A percentile compares a stretch with the other conserved stretches of the same genome.
Conservation (phyloP, 139 green algal genomes). For the Volvox reticuliferus region DNA sequence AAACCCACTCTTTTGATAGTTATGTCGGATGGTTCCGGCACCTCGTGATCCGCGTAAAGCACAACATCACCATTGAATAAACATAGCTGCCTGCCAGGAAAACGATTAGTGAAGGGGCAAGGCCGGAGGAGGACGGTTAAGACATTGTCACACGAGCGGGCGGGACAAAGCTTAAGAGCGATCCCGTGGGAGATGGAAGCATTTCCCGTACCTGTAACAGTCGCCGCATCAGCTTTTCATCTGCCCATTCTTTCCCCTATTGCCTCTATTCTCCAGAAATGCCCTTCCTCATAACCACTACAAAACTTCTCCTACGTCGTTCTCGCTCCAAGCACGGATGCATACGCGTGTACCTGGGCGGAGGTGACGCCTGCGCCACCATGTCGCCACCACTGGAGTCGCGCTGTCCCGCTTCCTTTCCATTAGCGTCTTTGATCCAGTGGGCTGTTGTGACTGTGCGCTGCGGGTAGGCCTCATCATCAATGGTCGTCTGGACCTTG, state of each 20-base stretch:
- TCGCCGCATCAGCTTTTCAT: too few relatives aligned
- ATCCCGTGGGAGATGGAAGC: too few relatives aligned
- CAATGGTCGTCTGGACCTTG: background rate
- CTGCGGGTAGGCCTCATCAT: conserved; percentile 12
- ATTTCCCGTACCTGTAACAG: too few relatives aligned
- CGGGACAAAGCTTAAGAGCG: background rate
- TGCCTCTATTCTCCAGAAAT: too few relatives aligned
- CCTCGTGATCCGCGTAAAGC: background rate
- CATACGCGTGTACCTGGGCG: too few relatives aligned
- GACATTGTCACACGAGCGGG: background rate
- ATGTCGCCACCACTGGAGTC: background rate
- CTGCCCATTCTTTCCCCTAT: too few relatives aligned
- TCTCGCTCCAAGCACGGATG: too few relatives aligned
- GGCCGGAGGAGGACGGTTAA: background rate
- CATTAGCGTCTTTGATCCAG: conserved; percentile 1
- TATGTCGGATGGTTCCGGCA: background rate
- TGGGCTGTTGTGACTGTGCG: conserved; percentile 21
- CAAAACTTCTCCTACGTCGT: too few relatives aligned
- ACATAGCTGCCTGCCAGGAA: conserved; percentile 12
- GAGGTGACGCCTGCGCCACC: too few relatives aligned
- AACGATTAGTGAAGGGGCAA: background rate
- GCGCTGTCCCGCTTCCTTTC: background rate
- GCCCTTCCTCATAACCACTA: too few relatives aligned
- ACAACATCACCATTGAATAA: background rate
- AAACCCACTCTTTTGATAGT: too few relatives aligned